Base-by-base conservation (phyloP, 2,329 filamentous ascomycete genomes). In the Hymenoscyphus infarciens region DNA sequence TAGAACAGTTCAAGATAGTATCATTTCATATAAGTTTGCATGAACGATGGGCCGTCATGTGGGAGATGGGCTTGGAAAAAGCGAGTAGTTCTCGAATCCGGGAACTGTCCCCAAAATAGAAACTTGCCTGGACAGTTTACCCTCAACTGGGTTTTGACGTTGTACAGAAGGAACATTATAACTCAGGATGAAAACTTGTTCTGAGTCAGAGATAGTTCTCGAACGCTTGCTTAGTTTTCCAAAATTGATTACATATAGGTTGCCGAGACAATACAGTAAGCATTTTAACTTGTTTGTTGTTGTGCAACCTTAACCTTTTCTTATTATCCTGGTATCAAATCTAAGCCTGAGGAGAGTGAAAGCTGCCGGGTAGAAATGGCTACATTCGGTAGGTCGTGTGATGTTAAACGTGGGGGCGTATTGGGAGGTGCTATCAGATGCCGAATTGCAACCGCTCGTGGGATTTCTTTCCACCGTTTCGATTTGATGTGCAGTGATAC, bases 121-220 rank as follows among this genome's bases (percentile, higher is more conserved):
- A 25, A 19, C 45, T 52, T 22, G 45, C 19, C 42, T 10, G 42
- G 42, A 49, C 19, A 11, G 3, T 49, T 49, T 22, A 22, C 13
- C 19, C 45, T 52, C 45, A 13, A 52, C 4, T 25, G 45, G 8
- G 11, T 22, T 52, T 27, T 22, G 45, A 11, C 10, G 45, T 52
- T 10, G 19, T 52, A 52, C 45, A 38, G 19, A 52, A 25, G 11
- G 3, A 13, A 3, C 19, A 11, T 22, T 11, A 11, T 7, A 22
- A 52, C 10, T 11, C 45, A 5, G 25, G 45, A 22, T 22, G 19
- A 22, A 52, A 22, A 22, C 8, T 11, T 7, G 13, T 52, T 52
- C 45, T 52, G 45, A 52, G 22, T 52, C 45, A 52, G 45, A 52
- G 22, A 22, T 52, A 22, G 19, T 25, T 52, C 45, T 52, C 45